Base-by-base conservation (phyloP, 768 basidiomycete genomes). In the Clavaria fumosa region DNA sequence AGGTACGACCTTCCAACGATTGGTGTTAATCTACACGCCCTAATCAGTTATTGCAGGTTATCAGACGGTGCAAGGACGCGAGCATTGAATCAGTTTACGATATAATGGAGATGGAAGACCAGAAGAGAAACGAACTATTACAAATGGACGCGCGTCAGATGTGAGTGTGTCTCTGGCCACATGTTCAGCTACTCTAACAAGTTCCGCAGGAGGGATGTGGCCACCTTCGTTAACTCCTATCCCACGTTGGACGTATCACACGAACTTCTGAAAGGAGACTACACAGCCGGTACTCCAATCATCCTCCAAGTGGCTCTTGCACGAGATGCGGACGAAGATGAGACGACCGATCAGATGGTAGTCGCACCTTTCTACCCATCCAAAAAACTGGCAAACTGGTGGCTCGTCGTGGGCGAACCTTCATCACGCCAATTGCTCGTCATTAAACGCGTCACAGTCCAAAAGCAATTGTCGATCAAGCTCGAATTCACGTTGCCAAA, bases 31-130 rank as follows among this genome's bases (percentile, higher is more conserved):
- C 38, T 22, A n/a, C n/a, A n/a, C n/a, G n/a, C 12, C 9, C 23
- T 31, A 18, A 38, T 26, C 9, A 7, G 7, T 36, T 37, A 20
- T 45, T 24, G 11, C 26, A 85, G 79, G 75, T 82, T 30, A 63
- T 97, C 52, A 71, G 75, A 50, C 74, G 90, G 7, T 96, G 90
- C 63, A 82, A 82, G 52, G 72, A 67, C 0, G 81, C 77, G 5
- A 71, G 71, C 5, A 64, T 95, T 38, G 85, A 88, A 42, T 82
- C 84, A 1, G 90, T 99, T 0, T 95, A 96, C 53, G 95, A 97
- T 53, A 70, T 97, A 44, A 95, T 96, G 85, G 95, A 97, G 55
- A 76, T 97, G 75, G 95, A 97, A 51, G 93, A 96, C 48, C 80
- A 83, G 41, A 69, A 84, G 51, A 72, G 95, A 23, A 83, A 73